Conservation (phyloP, 2,329 filamentous ascomycete species). For the Calonectria naviculata region DNA sequence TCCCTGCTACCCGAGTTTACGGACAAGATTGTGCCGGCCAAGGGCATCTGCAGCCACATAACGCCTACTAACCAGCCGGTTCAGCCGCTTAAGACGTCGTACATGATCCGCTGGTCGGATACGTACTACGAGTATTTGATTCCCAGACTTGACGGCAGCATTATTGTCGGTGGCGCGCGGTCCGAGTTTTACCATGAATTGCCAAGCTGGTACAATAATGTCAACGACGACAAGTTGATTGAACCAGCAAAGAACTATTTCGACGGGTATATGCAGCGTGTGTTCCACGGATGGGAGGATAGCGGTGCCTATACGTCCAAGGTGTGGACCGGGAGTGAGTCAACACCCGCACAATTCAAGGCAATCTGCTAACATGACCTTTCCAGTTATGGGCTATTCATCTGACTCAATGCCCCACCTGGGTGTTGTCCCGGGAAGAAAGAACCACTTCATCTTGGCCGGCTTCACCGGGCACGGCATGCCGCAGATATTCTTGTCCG, state of each 20-base stretch:
- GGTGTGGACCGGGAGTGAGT: constrained; percentile 19
- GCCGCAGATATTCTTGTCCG: constrained; percentile 54
- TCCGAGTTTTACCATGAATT: constrained; percentile 17
- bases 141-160: constrained; percentile 14
- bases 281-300: constrained; percentile 17
- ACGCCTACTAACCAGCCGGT: constrained; percentile 7
- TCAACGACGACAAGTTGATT: constrained; percentile 16
- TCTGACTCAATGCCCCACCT: constrained; percentile 56
- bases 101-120: constrained; percentile 19
- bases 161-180: constrained; percentile 20
- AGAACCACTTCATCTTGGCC: constrained; percentile 55
- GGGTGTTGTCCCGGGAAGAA: constrained; percentile 51
- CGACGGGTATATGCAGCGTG: constrained; percentile 20
- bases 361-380: not conserved
- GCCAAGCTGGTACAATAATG: constrained; percentile 18
- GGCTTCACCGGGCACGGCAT: constrained; percentile 66
- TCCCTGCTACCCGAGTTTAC: constrained; percentile 13
- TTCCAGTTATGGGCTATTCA: constrained; percentile 54
- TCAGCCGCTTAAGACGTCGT: constrained; percentile 6
- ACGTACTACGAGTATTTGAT: constrained; percentile 17
- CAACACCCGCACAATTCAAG: not conserved
- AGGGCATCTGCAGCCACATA: constrained; percentile 17
- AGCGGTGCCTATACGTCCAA: constrained; percentile 16
- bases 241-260: constrained; percentile 18
- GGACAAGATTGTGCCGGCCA: constrained; percentile 8